Conservation (phyloP, 192 early-diverging fungal genomes). For the Dispira parvispora region DNA sequence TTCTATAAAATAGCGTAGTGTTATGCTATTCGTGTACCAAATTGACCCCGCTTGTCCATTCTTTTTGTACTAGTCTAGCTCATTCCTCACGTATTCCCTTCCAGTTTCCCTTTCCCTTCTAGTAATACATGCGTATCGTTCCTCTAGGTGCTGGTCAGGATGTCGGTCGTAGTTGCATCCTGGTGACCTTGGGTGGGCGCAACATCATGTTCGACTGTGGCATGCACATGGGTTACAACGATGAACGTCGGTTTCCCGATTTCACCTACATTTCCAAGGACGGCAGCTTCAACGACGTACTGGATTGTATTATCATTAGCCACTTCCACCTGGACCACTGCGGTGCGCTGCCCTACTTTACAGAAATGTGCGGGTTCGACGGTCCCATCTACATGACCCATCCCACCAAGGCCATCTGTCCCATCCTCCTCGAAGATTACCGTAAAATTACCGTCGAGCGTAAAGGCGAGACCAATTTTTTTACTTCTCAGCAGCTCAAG, state of each 20-base stretch:
- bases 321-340: slow-evolving; percentile 99
- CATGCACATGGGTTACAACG: slow-evolving; percentile 91
- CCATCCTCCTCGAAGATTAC: slow-evolving; percentile 86
- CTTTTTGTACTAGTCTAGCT: too few relatives aligned
- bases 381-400: slow-evolving; percentile 98
- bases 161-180: slow-evolving; percentile 68
- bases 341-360: slow-evolving; percentile 90
- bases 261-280: slow-evolving; percentile 80
- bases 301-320: slow-evolving; percentile 88
- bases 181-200: slow-evolving; percentile 59
- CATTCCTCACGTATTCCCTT: too few relatives aligned
- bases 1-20: too few relatives aligned
- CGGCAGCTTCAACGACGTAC: slow-evolving; percentile 56
- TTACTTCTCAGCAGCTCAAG: slow-evolving; percentile 74
- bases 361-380: slow-evolving; percentile 84
- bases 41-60: too few relatives aligned
- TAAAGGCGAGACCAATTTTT: slow-evolving; percentile 81
- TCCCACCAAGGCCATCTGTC: slow-evolving; percentile 90
- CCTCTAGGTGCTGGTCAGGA: slow-evolving; percentile 71
- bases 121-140: slow-evolving; percentile 28
- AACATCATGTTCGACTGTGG: slow-evolving; percentile 89
- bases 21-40: too few relatives aligned
- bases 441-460: slow-evolving; percentile 80
- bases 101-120: too few relatives aligned
- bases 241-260: slow-evolving; percentile 85